Evolutionary conservation across 345 rosid species (phyloP), one percentile per base, ranked within the genome.

Genomic region (Odontarrhena argentea): DNA sequence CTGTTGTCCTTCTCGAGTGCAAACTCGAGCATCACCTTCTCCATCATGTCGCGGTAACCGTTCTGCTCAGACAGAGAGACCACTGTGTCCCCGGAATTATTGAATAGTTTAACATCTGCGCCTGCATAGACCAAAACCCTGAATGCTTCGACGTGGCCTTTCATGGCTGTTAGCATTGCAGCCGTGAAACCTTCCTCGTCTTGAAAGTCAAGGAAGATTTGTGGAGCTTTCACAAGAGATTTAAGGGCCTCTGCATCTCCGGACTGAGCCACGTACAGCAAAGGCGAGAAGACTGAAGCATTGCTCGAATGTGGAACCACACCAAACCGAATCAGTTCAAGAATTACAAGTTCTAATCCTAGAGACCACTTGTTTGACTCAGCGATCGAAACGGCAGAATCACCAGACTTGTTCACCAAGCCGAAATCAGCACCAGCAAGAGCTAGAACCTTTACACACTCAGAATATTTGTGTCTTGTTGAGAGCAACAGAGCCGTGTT

Each of bases 1-100:
- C 65, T 76, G 49, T 79, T 86, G 32, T 96, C 99, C 70, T 82
- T 86, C 76, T 94, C 96, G 0, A 91, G 89, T 5, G 96, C 88
- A 58, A 81, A 87, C 68, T 94, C 96, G 9, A 94, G 89, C 99
- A 94, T 87, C 66, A 88, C 96, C 79, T 87, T 91, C 85, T 91
- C 99, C 10, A 94, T 82, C 35, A 74, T 69, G 75, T 91, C 91
- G 0, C 81, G 84, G 12, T 85, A 74, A 32, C 79, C 88, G 60
- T 82, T 86, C 63, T 80, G 58, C 54, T 80, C 83, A 8, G 97
- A 88, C 26, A 94, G 63, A 22, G 84, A 79, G 32, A 91, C 80
- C 15, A 96, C 97, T 32, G 88, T 88, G 70, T 88, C 81, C 0
- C 96, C 96, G 5, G 80, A 77, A 65, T 84, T 84, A 80, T 87